Conservation (phyloP, 2,329 filamentous ascomycete genomes). For the Cytospora schulzeri region DNA sequence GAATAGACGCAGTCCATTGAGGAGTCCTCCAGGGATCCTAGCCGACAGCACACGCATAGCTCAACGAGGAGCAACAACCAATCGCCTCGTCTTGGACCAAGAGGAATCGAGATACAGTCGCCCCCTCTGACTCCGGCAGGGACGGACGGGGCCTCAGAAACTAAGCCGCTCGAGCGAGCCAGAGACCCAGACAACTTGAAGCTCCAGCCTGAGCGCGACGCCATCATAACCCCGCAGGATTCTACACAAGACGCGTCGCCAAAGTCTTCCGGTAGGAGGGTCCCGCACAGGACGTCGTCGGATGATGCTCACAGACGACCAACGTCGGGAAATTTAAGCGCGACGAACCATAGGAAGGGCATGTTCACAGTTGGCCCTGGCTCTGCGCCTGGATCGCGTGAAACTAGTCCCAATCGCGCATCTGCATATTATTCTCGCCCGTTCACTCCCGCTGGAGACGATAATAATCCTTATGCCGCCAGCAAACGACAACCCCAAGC, state of each 20-base stretch:
- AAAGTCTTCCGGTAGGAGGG: constrained; percentile 43
- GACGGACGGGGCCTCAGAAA: constrained; percentile 52
- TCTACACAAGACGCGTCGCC: constrained; percentile 58
- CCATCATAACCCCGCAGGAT: constrained; percentile 66
- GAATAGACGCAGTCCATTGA: constrained; percentile 60
- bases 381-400: constrained; percentile 61
- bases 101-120: constrained; percentile 74
- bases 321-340: constrained; percentile 31
- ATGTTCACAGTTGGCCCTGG: constrained; percentile 56
- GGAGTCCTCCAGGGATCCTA: constrained; percentile 57
- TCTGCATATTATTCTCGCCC: constrained; percentile 67
- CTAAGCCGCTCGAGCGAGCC: constrained; percentile 33
- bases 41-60: constrained; percentile 64
- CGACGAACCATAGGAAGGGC: constrained; percentile 50
- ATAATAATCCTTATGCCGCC: constrained; percentile 85
- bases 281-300: constrained; percentile 45
- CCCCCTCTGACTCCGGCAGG: constrained; percentile 87
- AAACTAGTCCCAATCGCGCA: constrained; percentile 66
- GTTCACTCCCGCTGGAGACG: constrained; percentile 76
- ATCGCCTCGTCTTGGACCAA: constrained; percentile 69
- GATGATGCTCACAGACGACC: constrained; percentile 34
- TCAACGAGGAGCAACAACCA: constrained; percentile 63
- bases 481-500: constrained; percentile 72
- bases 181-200: constrained; percentile 27
- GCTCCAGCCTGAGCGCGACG: constrained; percentile 33